Conservation (phyloP, 805 yeast genomes). For the Candida sakaeoensis region DNA sequence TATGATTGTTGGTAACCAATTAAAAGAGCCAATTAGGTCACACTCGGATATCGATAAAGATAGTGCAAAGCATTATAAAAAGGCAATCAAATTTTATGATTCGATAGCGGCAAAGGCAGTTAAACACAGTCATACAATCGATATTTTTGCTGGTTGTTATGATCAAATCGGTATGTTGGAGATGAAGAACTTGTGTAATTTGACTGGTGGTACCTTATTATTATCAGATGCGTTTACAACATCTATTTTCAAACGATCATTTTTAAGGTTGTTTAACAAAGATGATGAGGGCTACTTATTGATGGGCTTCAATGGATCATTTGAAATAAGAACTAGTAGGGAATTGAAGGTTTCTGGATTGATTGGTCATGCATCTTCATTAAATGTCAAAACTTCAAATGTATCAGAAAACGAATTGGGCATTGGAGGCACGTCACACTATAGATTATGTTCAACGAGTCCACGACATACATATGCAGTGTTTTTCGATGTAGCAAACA, state of each 20-base stretch:
- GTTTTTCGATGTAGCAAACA: constrained; percentile 72
- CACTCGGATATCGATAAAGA: constrained; percentile 96
- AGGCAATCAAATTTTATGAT: constrained; percentile 80
- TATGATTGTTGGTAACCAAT: constrained; percentile 82
- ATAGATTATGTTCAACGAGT: constrained; percentile 79
- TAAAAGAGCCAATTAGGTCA: constrained; percentile 95
- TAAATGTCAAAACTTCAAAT: constrained; percentile 61
- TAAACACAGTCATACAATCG: constrained; percentile 77
- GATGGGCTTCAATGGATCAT: constrained; percentile 86
- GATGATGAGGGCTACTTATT: constrained; percentile 83
- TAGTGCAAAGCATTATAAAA: constrained; percentile 77
- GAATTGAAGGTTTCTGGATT: constrained; percentile 89
- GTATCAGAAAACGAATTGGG: constrained; percentile 94
- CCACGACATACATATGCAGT: constrained; percentile 88
- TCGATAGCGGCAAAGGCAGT: constrained; percentile 63
- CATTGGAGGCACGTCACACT: constrained; percentile 85
- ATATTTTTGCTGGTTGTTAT: constrained; percentile 90
- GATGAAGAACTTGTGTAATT: constrained; percentile 81
- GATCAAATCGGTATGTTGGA: constrained; percentile 95
- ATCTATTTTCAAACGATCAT: constrained; percentile 88
- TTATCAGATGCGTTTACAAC: constrained; percentile 93
- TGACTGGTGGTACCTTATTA: constrained; percentile 86
- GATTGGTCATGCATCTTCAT: constrained; percentile 87
- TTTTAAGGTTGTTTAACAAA: constrained; percentile 79
- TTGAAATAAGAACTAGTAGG: constrained; percentile 82